Percentiles rank a stretch among this genome's conserved stretches.
Conservation (phyloP, 805 yeast genomes). For the Hanseniaspora vineae region DNA sequence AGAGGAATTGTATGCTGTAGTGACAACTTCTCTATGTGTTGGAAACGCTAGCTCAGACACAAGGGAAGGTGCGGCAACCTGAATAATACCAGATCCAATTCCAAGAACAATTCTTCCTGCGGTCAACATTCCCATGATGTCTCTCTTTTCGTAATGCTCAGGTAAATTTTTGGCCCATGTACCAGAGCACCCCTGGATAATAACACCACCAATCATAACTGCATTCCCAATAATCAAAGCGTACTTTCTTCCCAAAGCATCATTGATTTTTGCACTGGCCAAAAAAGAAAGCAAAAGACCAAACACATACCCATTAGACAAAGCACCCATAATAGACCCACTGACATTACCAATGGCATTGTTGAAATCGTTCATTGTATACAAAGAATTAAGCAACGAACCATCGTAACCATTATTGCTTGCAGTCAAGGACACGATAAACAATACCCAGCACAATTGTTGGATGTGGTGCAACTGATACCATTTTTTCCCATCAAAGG, state of each 20-base stretch:
- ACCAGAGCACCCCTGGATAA: constrained; percentile 8
- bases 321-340: constrained; percentile 29
- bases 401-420: constrained; percentile 38
- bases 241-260: constrained; percentile 30
- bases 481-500: constrained; percentile 21
- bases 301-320: constrained; percentile 29
- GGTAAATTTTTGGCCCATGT: constrained; percentile 21
- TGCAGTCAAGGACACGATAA: constrained; percentile 32
- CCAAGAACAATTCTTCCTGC: constrained; percentile 38
- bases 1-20: constrained; percentile 35
- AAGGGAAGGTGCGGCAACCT: constrained; percentile 34
- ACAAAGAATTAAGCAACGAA: constrained; percentile 38
- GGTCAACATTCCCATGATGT: constrained; percentile 24
- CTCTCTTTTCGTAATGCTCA: constrained; percentile 27
- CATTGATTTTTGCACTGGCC: constrained; percentile 21
- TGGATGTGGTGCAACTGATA: constrained; percentile 26
- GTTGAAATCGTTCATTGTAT: constrained; percentile 31
- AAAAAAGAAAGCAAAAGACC: constrained; percentile 26
- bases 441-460: constrained; percentile 25
- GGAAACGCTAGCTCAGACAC: constrained; percentile 41
- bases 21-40: constrained; percentile 27
- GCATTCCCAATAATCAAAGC: constrained; percentile 15
- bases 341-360: constrained; percentile 27
- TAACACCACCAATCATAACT: constrained; percentile 11
- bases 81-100: constrained; percentile 30